A percentile compares a stretch with the other conserved stretches of the same genome.
phyloP scores from a whole-genome alignment of 176 grass and related monocot genomes.

The Eleusine coracana region DNA sequence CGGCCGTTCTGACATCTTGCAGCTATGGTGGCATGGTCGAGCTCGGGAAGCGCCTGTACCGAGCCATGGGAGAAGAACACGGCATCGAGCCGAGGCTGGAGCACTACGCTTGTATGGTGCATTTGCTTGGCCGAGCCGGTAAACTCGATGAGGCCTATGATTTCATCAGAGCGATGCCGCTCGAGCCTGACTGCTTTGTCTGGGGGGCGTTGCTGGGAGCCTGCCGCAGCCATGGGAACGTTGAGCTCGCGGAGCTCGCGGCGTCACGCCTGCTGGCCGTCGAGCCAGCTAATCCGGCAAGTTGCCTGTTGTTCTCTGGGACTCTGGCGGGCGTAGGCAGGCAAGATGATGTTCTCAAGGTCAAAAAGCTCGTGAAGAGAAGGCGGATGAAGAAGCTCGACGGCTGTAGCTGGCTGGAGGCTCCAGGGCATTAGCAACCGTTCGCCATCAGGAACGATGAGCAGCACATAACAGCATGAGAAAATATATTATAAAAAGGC shows the following conservation, averaged over 20 bases:
- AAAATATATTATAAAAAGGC: no score
- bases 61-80: conserved; percentile 47
- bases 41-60: conserved; percentile 46
- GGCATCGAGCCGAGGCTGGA: conserved; percentile 60
- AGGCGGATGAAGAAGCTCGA: conserved; percentile 48
- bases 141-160: conserved; percentile 49
- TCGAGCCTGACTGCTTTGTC: conserved; percentile 66
- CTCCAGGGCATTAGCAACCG: not conserved
- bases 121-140: conserved; percentile 60
- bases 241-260: conserved; percentile 54
- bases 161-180: conserved; percentile 60
- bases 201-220: conserved; percentile 69
- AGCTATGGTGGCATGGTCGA: conserved; percentile 67
- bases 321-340: conserved; percentile 42
- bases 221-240: conserved; percentile 60
- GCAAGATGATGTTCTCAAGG: conserved; percentile 41
- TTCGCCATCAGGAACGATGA: no score
- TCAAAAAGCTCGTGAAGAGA: conserved; percentile 58
- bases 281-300: conserved; percentile 52
- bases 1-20: conserved; percentile 57
- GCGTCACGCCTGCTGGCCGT: conserved; percentile 38
- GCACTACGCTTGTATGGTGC: conserved; percentile 74
- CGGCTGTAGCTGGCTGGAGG: conserved; percentile 59
- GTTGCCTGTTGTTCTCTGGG: conserved; percentile 51
- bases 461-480: no score